Base-by-base conservation (phyloP, 768 basidiomycete genomes). In the Naganishia vaughanmartiniae region DNA sequence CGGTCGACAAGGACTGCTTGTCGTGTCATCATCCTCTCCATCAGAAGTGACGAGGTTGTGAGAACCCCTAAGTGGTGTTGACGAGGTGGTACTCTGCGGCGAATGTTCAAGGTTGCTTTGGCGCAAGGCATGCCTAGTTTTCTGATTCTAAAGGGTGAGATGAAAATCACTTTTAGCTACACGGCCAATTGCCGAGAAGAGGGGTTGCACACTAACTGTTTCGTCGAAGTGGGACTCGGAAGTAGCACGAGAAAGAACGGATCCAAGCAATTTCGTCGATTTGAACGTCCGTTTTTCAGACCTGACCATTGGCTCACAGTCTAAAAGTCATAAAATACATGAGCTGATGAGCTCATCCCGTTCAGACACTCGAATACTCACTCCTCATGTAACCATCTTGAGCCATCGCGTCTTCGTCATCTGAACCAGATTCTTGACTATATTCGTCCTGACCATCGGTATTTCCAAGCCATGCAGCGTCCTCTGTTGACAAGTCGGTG, bases 381-480 rank as follows among this genome's bases (percentile, higher is more conserved):
- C 60, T 63, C n/a, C 60, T 31, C 60, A 63, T 63, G 39, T 63
- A 63, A 10, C 60, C 60, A 46, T 63, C 60, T 42, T 4, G 31
- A 17, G 36, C 24, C 26, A 42, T 12, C 28, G 60, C 60, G n/a
- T 63, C 39, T 26, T 63, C 60, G 9, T 63, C 60, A 30, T 63
- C 60, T 11, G 26, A 17, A 30, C 24, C 36, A 12, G 60, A 63
- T 28, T 30, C 60, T 1, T 10, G 21, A n/a, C 60, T 63, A 14
- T 63, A 26, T 28, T 30, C 60, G 36, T 19, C 21, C 42, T 42
- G 15, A n/a, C 24, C 24, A 30, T 42, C 28, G n/a, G 14, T 7
- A 36, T 30, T 28, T 34, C 30, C 36, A 17, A 36, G 36, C 21
- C 24, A 42, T 21, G 60, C 39, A 26, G 60, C 39, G 48, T 51